These are phyloP conservation scores for Crithidia sp. DNA, from an alignment of 208 protist genomes.

Conservation along the genomic window DNA sequence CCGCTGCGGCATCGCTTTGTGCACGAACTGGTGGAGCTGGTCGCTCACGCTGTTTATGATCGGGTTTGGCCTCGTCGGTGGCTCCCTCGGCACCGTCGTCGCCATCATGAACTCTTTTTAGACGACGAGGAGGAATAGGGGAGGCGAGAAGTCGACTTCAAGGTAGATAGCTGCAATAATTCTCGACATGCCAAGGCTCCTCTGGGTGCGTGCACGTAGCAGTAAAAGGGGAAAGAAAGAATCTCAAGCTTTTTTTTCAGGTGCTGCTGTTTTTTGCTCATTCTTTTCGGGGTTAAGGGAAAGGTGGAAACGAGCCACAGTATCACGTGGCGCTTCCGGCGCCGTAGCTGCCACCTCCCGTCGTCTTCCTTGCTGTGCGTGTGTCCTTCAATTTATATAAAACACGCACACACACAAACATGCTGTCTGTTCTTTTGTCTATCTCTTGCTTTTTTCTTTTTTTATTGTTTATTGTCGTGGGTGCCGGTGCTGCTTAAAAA, in stretches of 20 bases:
- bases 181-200: no score
- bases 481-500: background rate
- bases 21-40: background rate
- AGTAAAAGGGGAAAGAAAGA: background rate
- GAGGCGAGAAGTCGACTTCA: background rate
- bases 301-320: no score
- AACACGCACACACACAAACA: no score
- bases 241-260: background rate
- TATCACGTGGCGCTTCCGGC: no score
- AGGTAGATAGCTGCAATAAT: no score
- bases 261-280: no score
- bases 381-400: no score
- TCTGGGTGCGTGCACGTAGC: background rate
- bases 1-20: slow-evolving; percentile 30
- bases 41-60: background rate
- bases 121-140: background rate
- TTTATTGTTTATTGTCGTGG: background rate
- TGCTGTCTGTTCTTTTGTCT: no score
- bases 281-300: no score
- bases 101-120: slow-evolving; percentile 4
- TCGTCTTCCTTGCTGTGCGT: no score
- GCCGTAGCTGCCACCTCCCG: no score
- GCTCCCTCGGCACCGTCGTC: background rate
- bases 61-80: background rate
- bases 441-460: background rate